These are phyloP conservation scores for Cyclotella cryptica DNA, from an alignment of 108 stramenopile genomes.

Conservation along the genomic window DNA sequence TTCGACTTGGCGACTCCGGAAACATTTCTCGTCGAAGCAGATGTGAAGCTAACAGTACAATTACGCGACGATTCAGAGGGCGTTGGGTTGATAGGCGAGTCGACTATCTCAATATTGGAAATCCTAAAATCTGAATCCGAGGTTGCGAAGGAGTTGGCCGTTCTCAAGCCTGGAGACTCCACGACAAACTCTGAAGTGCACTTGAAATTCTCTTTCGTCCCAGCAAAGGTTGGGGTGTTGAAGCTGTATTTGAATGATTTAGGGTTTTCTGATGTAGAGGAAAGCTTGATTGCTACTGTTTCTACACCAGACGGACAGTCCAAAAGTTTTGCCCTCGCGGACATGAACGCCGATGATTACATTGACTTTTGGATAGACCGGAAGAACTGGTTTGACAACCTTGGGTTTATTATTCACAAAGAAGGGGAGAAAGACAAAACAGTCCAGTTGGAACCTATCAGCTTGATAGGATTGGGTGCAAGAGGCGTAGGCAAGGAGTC, in stretches of 20 bases:
- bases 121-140: conserved; percentile 31
- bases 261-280: background rate
- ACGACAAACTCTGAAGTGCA: conserved; percentile 30
- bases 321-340: background rate
- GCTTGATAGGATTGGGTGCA: conserved; percentile 19
- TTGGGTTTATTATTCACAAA: conserved; percentile 16
- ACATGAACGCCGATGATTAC: background rate
- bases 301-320: conserved; percentile 40
- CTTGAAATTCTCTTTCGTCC: conserved; percentile 61
- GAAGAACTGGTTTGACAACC: conserved; percentile 38
- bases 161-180: conserved; percentile 35
- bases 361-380: conserved; percentile 32
- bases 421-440: background rate
- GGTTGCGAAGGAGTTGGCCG: conserved; percentile 9
- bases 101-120: conserved; percentile 20
- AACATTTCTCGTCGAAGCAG: conserved; percentile 45
- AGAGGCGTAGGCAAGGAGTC: background rate
- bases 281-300: background rate
- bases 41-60: conserved; percentile 57
- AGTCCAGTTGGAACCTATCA: background rate
- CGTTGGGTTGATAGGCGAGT: conserved; percentile 19
- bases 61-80: conserved; percentile 54
- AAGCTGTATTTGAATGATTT: conserved; percentile 22
- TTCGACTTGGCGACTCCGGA: conserved; percentile 66
- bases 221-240: conserved; percentile 65